Evolutionary conservation across 768 basidiomycete species (phyloP).

Genomic region (Podaxis rugospora): DNA sequence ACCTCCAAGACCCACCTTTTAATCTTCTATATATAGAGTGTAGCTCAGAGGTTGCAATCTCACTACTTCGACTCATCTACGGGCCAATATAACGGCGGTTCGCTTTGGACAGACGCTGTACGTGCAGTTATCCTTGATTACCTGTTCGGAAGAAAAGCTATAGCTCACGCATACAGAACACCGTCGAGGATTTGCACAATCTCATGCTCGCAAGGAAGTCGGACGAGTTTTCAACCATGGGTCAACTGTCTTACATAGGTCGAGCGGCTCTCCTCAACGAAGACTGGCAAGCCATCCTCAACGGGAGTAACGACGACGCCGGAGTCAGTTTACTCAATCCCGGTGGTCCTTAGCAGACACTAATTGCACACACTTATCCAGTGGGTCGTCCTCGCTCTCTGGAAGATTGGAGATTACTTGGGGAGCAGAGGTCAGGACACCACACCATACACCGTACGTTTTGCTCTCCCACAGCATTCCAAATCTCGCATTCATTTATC

Average conservation of each 20-base stretch:
- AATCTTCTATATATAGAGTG: conserved; percentile 5
- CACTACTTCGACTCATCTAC: conserved; percentile 36
- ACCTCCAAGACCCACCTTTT: conserved; percentile 13
- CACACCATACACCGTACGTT: conserved; percentile 25
- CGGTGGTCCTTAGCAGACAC: not conserved
- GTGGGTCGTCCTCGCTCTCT: conserved; percentile 55
- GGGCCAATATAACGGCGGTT: conserved; percentile 45
- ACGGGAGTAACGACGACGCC: conserved; percentile 51
- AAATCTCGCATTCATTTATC: not conserved
- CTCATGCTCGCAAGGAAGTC: conserved; percentile 48
- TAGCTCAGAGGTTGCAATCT: conserved; percentile 29
- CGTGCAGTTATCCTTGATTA: conserved; percentile 8
- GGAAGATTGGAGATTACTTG: conserved; percentile 57
- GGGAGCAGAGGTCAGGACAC: conserved; percentile 29
- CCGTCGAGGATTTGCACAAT: conserved; percentile 54
- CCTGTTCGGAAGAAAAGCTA: not conserved
- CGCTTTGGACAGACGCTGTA: conserved; percentile 55
- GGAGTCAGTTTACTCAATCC: conserved; percentile 27
- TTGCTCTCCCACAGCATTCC: not conserved
- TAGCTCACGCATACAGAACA: conserved; percentile 32
- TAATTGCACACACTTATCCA: conserved; percentile 15
- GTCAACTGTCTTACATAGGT: conserved; percentile 43
- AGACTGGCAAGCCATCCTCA: conserved; percentile 40
- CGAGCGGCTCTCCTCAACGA: conserved; percentile 32
- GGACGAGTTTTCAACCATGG: conserved; percentile 35